Percentiles rank a stretch among this genome's conserved stretches.
phyloP scores from a whole-genome alignment of 2,329 filamentous ascomycete genomes.

The Pseudocercospora ulei region DNA sequence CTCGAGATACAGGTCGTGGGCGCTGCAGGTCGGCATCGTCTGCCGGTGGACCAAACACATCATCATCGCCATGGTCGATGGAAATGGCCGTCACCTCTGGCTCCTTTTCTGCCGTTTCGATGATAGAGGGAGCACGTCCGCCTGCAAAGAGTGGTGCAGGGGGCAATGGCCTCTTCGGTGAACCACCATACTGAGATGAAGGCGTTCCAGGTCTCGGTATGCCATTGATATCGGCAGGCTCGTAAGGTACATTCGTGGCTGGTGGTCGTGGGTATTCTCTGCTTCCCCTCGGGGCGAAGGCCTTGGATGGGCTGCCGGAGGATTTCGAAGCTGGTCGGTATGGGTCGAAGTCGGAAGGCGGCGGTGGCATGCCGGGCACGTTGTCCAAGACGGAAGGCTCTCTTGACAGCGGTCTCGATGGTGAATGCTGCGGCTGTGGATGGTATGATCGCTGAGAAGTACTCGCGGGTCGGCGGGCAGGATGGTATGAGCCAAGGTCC shows the following conservation, averaged over 20 bases:
- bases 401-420: constrained; percentile 40
- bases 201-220: constrained; percentile 83
- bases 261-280: constrained; percentile 62
- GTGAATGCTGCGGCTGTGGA: constrained; percentile 40
- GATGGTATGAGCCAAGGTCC: constrained; percentile 29
- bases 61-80: constrained; percentile 45
- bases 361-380: constrained; percentile 46
- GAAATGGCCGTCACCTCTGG: constrained; percentile 62
- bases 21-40: constrained; percentile 47
- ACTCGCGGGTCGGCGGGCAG: constrained; percentile 35
- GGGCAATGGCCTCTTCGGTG: constrained; percentile 74
- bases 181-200: constrained; percentile 77
- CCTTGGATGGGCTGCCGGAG: constrained; percentile 44
- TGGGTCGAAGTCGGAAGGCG: constrained; percentile 52
- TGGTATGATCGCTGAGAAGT: constrained; percentile 41
- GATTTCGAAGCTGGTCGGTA: constrained; percentile 48
- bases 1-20: constrained; percentile 52
- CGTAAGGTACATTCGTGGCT: constrained; percentile 62
- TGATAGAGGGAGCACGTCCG: constrained; percentile 40
- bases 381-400: constrained; percentile 45
- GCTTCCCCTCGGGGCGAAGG: constrained; percentile 36
- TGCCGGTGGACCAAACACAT: constrained; percentile 57
- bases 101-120: constrained; percentile 34
- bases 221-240: constrained; percentile 80
- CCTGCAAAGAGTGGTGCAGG: constrained; percentile 74